Base-by-base conservation (phyloP, 2,329 filamentous ascomycete species). In the Coniochaeta prunicola region DNA sequence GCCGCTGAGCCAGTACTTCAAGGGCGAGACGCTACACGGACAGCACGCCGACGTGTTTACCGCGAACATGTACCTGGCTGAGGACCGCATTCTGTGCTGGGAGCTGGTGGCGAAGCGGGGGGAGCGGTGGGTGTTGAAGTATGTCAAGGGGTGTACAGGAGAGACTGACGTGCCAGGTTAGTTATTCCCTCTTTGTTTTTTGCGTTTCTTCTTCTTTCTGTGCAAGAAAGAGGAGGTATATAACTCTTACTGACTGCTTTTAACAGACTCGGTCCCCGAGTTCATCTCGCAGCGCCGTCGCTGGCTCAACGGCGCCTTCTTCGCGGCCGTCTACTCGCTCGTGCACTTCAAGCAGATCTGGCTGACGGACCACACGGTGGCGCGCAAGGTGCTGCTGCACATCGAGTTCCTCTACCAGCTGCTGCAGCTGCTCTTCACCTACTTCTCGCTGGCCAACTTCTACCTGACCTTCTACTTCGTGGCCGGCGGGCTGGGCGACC, bases 381-480 rank as follows among this genome's bases (percentile, higher is more conserved):
- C 86, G 38, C 89, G 94, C 65, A 99, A 99, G 75, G 81, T 96
- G 26, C 82, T 99, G 34, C 84, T 99, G 57, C 92, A 97, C 73
- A 85, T 97, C 66, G 94, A 99, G 72, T 97, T 97, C 70, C 73
- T 96, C 65, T 99, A 99, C 74, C 94, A 99, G 72, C 88, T 96
- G 71, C 82, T 97, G 65, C 90, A 92, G 69, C 84, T 99, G 15
- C 74, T 96, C 61, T 99, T 99, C 77, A 99, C 94, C 53, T 99
- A 91, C 78, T 97, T 99, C 78, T 96, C 93, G 12, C 85, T 99
- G 42, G 92, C 93, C 73, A 99, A 99, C 79, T 99, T 97, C 80
- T 99, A 97, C 73, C 86, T 99, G 57, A 96, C 92, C 59, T 99
- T 99, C 77, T 99, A 92, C 82, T 99, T 99, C 77, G 88, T 99